Percentiles rank a stretch among this genome's conserved stretches.
Conservation (phyloP, 108 stramenopile genomes). For the Mediolabrus comicus region DNA sequence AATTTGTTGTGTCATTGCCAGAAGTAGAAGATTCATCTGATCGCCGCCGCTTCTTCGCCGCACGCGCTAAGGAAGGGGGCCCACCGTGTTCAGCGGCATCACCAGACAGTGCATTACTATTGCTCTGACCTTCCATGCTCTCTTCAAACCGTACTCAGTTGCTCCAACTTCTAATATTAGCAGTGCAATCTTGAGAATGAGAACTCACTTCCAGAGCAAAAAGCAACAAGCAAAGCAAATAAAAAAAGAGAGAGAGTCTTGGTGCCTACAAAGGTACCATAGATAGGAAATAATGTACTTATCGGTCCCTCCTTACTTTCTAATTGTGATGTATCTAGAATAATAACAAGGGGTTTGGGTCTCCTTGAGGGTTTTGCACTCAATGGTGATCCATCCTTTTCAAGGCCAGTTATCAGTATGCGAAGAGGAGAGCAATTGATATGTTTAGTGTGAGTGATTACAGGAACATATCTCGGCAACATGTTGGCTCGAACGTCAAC, state of each 20-base stretch:
- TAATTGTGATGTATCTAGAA: no score
- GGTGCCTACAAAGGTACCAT: no score
- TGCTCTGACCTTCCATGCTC: no score
- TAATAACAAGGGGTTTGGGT: slow-evolving; percentile 86
- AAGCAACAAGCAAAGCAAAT: no score
- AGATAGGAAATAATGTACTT: no score
- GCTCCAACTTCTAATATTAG: no score
- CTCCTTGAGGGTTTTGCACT: slow-evolving; percentile 92
- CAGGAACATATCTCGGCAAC: slow-evolving; percentile 25
- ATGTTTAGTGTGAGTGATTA: slow-evolving; percentile 40
- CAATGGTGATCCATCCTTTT: slow-evolving; percentile 87
- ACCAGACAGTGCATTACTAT: background rate
- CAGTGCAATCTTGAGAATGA: no score
- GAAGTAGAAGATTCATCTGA: no score
- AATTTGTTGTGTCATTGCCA: background rate
- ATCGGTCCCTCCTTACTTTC: slow-evolving; percentile 89
- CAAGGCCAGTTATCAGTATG: slow-evolving; percentile 82
- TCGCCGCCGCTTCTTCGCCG: background rate
- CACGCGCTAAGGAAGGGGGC: background rate
- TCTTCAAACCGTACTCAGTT: no score
- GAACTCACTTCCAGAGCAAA: no score
- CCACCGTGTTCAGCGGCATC: background rate
- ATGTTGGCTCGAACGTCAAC: no score
- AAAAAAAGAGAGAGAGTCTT: no score
- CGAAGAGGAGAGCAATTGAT: slow-evolving; percentile 56